A percentile compares a stretch with the other conserved stretches of the same genome.
phyloP scores from a whole-genome alignment of 805 yeast genomes.

The Candida takata region DNA sequence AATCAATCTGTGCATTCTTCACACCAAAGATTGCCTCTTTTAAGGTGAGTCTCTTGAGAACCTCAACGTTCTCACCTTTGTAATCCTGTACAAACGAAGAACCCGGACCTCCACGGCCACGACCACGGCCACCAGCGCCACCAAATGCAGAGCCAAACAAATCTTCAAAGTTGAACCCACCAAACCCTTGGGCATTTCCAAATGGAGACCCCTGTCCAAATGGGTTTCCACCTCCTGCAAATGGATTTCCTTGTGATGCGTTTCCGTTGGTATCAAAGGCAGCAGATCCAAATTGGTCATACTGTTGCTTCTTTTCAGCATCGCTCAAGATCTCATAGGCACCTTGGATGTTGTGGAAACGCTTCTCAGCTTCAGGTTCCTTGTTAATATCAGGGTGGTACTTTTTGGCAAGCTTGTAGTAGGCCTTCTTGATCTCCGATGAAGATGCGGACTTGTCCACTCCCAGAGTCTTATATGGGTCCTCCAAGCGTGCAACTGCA shows the following conservation, averaged over 20 bases:
- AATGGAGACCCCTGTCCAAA: slow-evolving; percentile 41
- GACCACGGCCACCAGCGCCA: slow-evolving; percentile 26
- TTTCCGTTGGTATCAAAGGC: slow-evolving; percentile 64
- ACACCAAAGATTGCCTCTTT: slow-evolving; percentile 86
- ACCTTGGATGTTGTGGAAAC: slow-evolving; percentile 88
- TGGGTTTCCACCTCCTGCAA: slow-evolving; percentile 45
- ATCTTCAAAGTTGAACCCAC: slow-evolving; percentile 51
- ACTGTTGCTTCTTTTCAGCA: slow-evolving; percentile 78
- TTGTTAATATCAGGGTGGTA: slow-evolving; percentile 96
- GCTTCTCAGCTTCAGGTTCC: slow-evolving; percentile 78
- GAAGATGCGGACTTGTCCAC: slow-evolving; percentile 63
- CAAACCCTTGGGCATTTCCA: slow-evolving; percentile 24
- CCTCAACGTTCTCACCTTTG: slow-evolving; percentile 85
- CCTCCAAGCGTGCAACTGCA: slow-evolving; percentile 29
- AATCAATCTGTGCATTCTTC: slow-evolving; percentile 54
- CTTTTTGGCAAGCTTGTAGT: slow-evolving; percentile 87
- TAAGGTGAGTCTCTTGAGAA: slow-evolving; percentile 64
- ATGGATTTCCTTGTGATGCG: slow-evolving; percentile 37
- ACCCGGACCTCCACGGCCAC: slow-evolving; percentile 11
- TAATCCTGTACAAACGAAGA: slow-evolving; percentile 59
- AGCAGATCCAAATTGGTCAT: slow-evolving; percentile 85
- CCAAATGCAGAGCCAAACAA: slow-evolving; percentile 48
- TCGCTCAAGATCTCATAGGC: slow-evolving; percentile 90
- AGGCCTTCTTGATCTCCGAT: slow-evolving; percentile 90
- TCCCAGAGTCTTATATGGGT: slow-evolving; percentile 84